These are phyloP conservation scores for Pseudonitzschia multistriata DNA, from an alignment of 108 stramenopile genomes.

Conservation along the genomic window DNA sequence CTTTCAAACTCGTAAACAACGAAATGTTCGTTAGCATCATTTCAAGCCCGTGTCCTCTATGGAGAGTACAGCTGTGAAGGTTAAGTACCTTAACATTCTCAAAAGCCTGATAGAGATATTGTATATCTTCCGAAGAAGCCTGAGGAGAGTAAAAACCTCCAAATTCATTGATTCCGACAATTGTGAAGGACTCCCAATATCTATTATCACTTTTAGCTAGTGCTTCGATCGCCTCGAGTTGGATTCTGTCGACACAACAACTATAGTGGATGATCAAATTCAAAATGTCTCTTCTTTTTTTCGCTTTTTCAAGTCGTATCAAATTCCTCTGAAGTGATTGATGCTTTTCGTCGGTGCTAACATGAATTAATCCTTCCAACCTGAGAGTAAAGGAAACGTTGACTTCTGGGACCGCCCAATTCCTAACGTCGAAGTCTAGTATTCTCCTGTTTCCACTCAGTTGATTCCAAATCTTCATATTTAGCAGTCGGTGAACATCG, in stretches of 20 bases:
- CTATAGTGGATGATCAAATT: slow-evolving; percentile 8
- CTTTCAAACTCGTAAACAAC: slow-evolving; percentile 4
- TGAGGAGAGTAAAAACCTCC: slow-evolving; percentile 15
- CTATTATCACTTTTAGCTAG: background rate
- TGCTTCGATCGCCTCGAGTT: background rate
- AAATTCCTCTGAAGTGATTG: background rate
- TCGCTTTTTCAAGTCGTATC: background rate
- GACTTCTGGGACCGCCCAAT: background rate
- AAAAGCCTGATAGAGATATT: slow-evolving; percentile 13
- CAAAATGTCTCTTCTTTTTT: background rate
- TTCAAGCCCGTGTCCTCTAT: slow-evolving; percentile 30
- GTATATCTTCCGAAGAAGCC: slow-evolving; percentile 11
- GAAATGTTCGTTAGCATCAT: slow-evolving; percentile 18
- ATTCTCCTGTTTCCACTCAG: background rate
- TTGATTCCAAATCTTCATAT: background rate
- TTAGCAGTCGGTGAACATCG: background rate
- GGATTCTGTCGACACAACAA: background rate
- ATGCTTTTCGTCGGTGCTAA: background rate
- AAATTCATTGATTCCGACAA: slow-evolving; percentile 24
- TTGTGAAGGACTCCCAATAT: slow-evolving; percentile 28
- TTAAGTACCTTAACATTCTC: slow-evolving; percentile 13
- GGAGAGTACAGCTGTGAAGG: slow-evolving; percentile 14
- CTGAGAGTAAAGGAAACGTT: background rate
- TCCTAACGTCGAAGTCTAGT: background rate
- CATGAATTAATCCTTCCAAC: background rate